Conservation (phyloP, 257 asterid genomes). For the Nicotiana obtusifolia region DNA sequence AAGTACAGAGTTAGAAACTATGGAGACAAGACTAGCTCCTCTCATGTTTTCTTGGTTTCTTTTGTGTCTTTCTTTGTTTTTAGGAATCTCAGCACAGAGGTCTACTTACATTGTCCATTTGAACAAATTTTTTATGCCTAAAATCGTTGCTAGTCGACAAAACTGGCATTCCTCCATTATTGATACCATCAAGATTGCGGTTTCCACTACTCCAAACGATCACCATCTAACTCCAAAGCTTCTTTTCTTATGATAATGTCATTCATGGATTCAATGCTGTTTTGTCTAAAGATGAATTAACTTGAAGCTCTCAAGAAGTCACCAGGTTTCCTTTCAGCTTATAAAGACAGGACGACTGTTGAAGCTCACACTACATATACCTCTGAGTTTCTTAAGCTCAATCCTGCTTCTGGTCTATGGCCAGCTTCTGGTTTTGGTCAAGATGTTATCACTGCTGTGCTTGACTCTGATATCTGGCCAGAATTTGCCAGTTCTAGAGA, state of each 20-base stretch:
- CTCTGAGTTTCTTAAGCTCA: conserved; percentile 17
- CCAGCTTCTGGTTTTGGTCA: conserved; percentile 12
- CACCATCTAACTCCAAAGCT: not conserved
- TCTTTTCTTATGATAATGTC: conserved; percentile 6
- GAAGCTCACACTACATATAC: conserved; percentile 15
- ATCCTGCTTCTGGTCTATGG: conserved; percentile 18
- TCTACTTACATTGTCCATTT: conserved; percentile 23
- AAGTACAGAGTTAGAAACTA: not conserved
- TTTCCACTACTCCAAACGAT: not conserved
- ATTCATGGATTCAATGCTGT: conserved; percentile 20
- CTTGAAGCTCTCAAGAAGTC: conserved; percentile 3
- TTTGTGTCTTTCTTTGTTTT: not conserved
- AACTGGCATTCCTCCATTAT: conserved; percentile 12
- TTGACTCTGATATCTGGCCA: conserved; percentile 11
- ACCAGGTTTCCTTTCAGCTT: conserved; percentile 10
- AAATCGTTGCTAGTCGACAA: conserved; percentile 2
- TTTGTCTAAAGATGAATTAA: conserved; percentile 11
- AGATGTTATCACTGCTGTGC: conserved; percentile 9
- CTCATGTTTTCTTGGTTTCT: not conserved
- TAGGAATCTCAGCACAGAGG: not conserved
- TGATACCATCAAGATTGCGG: not conserved
- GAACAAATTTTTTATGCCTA: conserved; percentile 21
- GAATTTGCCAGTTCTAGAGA: conserved; percentile 12
- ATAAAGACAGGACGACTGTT: not conserved
- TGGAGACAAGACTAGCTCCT: not conserved